Conservation (phyloP, 2,329 filamentous ascomycete species). For the Xylariales sp. region DNA sequence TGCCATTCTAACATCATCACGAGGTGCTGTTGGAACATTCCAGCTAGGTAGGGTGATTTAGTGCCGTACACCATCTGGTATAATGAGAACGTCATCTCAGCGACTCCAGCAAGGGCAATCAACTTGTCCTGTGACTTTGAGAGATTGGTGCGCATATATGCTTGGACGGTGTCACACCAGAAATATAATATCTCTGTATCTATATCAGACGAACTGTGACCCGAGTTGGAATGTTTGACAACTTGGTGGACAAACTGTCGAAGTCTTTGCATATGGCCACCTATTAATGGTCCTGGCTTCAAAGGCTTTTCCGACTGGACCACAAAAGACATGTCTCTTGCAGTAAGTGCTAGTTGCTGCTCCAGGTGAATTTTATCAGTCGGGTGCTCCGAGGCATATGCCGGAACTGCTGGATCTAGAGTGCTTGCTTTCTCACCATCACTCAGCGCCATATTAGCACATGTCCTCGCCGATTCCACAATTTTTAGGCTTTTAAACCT, state of each 20-base stretch:
- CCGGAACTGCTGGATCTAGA: too few relatives aligned
- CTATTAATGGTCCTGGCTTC: too few relatives aligned
- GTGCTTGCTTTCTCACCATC: too few relatives aligned
- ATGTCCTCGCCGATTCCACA: background rate
- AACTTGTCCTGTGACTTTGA: constrained; percentile 3
- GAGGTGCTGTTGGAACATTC: constrained; percentile 1
- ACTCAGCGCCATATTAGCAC: background rate
- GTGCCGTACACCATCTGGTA: background rate
- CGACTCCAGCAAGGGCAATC: constrained; percentile 3
- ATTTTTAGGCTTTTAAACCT: constrained; percentile 2
- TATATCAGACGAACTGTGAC: too few relatives aligned
- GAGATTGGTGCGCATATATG: constrained; percentile 5
- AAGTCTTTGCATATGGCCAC: too few relatives aligned
- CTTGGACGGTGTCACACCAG: constrained; percentile 5
- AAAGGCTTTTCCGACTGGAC: too few relatives aligned
- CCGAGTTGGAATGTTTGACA: background rate
- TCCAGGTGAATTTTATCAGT: too few relatives aligned
- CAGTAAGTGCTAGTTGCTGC: too few relatives aligned
- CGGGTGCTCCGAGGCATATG: too few relatives aligned
- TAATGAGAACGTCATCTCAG: background rate
- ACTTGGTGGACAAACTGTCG: background rate
- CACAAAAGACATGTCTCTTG: too few relatives aligned
- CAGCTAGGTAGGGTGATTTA: background rate
- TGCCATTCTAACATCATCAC: constrained; percentile 1
- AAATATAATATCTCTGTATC: background rate